Evolutionary conservation across 768 basidiomycete genomes (phyloP), one percentile per base, ranked within the genome.

Genomic region (Boletellus sp.): DNA sequence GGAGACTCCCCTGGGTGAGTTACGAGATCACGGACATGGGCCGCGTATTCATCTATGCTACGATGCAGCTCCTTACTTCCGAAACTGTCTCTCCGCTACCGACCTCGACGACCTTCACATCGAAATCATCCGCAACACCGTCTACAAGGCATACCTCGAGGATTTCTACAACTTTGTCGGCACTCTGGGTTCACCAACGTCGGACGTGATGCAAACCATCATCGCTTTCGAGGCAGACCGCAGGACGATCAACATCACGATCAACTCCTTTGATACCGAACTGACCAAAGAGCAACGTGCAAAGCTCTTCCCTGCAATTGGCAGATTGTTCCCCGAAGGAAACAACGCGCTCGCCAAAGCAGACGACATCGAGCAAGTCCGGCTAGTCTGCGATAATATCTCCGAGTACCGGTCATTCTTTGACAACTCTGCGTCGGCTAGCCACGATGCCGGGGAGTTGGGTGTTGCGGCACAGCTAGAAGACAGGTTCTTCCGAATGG

Each of bases 81-180:
- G 90, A 22, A 88, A 92, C 60, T 97, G 94, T 66, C 78, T 98
- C 22, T 88, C 94, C 32, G 95, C 96, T 16, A 83, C 89, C 38
- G 96, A 99, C 67, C 81, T 99, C 41, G 96, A 99, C 66, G 96
- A 97, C 67, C 84, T 98, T 50, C 97, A 99, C 75, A 98, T 99
- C 63, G 96, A 99, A 74, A 96, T 99, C 72, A 94, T 99, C 71
- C 91, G 96, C 38, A 98, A 98, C 73, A 94, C 95, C 1, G 87
- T 99, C 32, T 98, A 98, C 80, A 97, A 96, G 69, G 87, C 94
- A 16, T 99, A 99, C 72, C 86, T 99, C 50, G 95, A 98, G 67
- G 96, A 99, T 70, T 99, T 99, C 68, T 81, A 94, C 74, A 69
- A 78, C 56, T 98, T 87, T 71, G 88, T 84, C 64, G 71, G 77